Evolutionary conservation across 345 rosid genomes (phyloP), one percentile per base, ranked within the genome.

Genomic region (Viola odorata): DNA sequence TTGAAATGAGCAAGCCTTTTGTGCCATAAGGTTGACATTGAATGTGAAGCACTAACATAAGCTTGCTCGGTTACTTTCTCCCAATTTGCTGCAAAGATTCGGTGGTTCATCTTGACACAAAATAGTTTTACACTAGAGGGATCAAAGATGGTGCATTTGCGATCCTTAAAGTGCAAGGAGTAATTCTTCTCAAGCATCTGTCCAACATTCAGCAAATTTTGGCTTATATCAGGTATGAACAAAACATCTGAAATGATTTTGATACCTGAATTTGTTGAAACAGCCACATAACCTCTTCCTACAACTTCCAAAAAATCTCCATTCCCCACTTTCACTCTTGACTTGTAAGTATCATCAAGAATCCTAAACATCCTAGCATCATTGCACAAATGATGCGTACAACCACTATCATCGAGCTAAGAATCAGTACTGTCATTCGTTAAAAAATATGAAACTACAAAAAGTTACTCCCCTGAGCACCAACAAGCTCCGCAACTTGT

Each of bases 401-500:
- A 67, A 8, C 64, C 47, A 42, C 36, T 52, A 1, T 59, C n/a
- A 17, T 51, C 58, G n/a, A 66, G 58, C 44, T 17, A 66, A 0
- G 5, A 8, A 13, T 67, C 12, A 8, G 39, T 9, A 11, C 6
- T 11, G 15, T 13, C 16, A 7, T 9, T 50, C 9, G 41, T 36
- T 9, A 44, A 41, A 44, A 36, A 36, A 7, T 9, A 66, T 0
- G 39, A 15, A 12, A 15, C 52, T n/a, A 23, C 37, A 54, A 56
- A 62, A 0, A 69, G 5, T 6, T 62, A 7, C 6, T 62, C 52
- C 36, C 62, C 49, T 62, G 3, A 4, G 6, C 2, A 0, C 14
- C 0, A 10, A 7, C 5, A 6, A 4, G 0, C 4, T 16, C 12
- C 5, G 2, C 10, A 8, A 57, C 37, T 5, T 9, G n/a, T 12